Evolutionary conservation across 306 rosid genomes (phyloP), one percentile per base, ranked within the genome.

Genomic region (Gastrolobium villosum): DNA sequence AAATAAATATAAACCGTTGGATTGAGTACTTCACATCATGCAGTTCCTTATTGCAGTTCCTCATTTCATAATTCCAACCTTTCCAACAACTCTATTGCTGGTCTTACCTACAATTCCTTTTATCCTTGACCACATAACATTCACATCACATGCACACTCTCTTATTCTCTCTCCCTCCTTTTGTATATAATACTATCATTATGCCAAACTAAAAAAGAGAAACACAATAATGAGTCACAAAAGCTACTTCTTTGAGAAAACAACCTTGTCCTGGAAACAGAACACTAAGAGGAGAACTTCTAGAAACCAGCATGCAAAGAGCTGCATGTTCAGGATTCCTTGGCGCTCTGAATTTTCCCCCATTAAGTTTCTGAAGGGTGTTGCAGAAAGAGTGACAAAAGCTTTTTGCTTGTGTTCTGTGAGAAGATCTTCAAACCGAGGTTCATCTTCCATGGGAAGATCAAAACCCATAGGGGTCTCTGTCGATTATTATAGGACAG

Each of bases 401-500:
- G 85, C 87, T 77, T 34, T 90, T 34, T 79, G 88, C 62, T 76
- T 82, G 61, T 66, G 74, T 3, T 74, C 89, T 6, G 72, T 2
- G 75, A 86, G 79, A 67, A 82, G 86, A 55, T 79, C 79, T 45
- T 76, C 75, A 15, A 53, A 60, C 3, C 77, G 79, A 70, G 81
- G 54, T 72, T 66, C 87, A 4, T 50, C 67, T 15, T 69, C 67
- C 9, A 57, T 79, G 4, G 84, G 81, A 72, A 84, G 79, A 79
- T 85, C 98, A 43, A 89, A 83, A 72, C 71, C 84, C 0, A 69
- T 76, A 0, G 92, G 80, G 6, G 62, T 76, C 14, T 74, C 87
- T 34, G 63, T 76, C 54, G 98, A 94, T 85, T 88, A 86, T 57
- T 86, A 83, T 35, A 85, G 90, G 76, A 76, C 88, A 65, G 94